A percentile compares a stretch with the other conserved stretches of the same genome.
phyloP scores from a whole-genome alignment of 345 rosid species.

The Brassica incana region DNA sequence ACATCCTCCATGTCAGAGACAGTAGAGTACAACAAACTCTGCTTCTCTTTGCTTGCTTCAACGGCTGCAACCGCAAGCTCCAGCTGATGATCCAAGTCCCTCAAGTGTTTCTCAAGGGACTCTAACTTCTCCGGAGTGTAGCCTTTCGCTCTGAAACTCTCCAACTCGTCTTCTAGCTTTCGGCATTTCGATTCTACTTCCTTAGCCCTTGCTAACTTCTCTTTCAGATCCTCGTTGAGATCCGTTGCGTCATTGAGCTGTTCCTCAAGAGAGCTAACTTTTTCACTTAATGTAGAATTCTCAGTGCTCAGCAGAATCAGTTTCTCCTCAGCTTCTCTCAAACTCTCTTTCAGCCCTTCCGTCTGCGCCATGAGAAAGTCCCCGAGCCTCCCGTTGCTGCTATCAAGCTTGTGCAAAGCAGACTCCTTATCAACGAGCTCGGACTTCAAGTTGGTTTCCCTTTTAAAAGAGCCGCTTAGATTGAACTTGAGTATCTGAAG shows the following conservation, averaged over 20 bases:
- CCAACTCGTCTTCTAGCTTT: conserved; percentile 50
- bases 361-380: conserved; percentile 54
- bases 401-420: conserved; percentile 53
- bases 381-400: conserved; percentile 45
- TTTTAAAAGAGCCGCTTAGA: conserved; percentile 57
- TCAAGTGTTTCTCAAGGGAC: conserved; percentile 61
- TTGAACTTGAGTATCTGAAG: conserved; percentile 68
- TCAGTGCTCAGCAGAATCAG: conserved; percentile 52
- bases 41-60: conserved; percentile 88
- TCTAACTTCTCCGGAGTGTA: conserved; percentile 55
- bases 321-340: conserved; percentile 60
- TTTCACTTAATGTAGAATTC: conserved; percentile 54
- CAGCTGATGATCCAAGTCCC: conserved; percentile 63
- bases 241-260: conserved; percentile 38
- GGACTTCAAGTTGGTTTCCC: conserved; percentile 56
- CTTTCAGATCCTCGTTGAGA: conserved; percentile 48
- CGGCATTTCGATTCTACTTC: conserved; percentile 57
- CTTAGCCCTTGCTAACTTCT: conserved; percentile 48
- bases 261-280: conserved; percentile 54
- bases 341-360: conserved; percentile 54
- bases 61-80: conserved; percentile 77
- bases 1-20: conserved; percentile 80
- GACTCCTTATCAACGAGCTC: conserved; percentile 55
- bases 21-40: conserved; percentile 61
- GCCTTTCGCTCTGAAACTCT: conserved; percentile 48